Conservation (phyloP, 2,329 filamentous ascomycete species). For the Aspergillus quadricinctus region DNA sequence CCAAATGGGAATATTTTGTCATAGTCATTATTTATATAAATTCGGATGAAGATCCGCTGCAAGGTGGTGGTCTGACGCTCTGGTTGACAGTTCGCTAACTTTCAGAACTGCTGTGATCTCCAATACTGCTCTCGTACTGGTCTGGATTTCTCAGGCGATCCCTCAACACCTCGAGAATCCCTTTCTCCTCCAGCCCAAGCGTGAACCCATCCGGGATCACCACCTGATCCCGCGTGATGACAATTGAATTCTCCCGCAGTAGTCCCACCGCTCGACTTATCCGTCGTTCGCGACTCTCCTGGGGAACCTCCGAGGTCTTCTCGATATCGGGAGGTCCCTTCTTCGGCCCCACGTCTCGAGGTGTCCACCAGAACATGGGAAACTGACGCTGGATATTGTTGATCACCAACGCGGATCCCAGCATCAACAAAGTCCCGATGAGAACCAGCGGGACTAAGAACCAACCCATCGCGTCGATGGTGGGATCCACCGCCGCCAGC, state of each 20-base stretch:
- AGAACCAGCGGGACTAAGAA: slow-evolving; percentile 28
- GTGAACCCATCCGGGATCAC: not conserved
- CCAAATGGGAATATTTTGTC: not conserved
- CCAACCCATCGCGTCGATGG: slow-evolving; percentile 29
- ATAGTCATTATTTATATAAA: not conserved
- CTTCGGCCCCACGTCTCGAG: not conserved
- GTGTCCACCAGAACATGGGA: slow-evolving; percentile 24
- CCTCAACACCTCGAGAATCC: not conserved
- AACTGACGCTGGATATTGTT: slow-evolving; percentile 32
- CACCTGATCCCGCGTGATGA: not conserved
- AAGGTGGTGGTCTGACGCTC: not conserved
- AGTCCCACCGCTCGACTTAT: not conserved
- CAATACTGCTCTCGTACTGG: not conserved
- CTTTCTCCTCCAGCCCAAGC: not conserved
- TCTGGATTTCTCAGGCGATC: not conserved
- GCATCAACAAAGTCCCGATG: slow-evolving; percentile 25
- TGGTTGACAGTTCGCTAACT: not conserved
- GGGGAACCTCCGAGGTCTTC: not conserved
- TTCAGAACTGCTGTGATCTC: not conserved
- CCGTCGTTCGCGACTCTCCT: not conserved
- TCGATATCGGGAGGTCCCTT: not conserved
- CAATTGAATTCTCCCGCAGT: not conserved
- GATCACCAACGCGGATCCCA: slow-evolving; percentile 24
- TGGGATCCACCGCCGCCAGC: slow-evolving; percentile 24
- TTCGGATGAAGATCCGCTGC: not conserved